These are phyloP conservation scores for Mucor racemosus DNA, from an alignment of 371 early-diverging fungal species.

Conservation along the genomic window DNA sequence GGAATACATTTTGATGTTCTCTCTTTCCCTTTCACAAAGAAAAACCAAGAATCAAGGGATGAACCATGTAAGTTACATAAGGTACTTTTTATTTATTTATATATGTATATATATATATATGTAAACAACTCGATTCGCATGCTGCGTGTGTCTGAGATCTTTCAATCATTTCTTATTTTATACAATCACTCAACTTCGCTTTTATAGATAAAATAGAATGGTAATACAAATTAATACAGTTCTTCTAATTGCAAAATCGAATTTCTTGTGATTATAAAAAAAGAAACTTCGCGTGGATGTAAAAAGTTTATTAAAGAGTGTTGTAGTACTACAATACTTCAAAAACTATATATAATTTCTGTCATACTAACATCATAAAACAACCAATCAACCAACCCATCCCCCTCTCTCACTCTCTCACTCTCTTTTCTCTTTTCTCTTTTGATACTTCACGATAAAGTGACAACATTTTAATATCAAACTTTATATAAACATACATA, in stretches of 20 bases:
- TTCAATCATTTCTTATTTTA: not conserved
- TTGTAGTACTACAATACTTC: not conserved
- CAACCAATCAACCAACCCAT: not conserved
- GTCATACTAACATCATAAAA: not conserved
- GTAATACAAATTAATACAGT: not conserved
- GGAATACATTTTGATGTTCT: not conserved
- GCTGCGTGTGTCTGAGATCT: not conserved
- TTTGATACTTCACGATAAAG: not conserved
- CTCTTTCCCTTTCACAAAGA: not conserved
- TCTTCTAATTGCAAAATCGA: conserved; percentile 5
- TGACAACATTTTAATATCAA: conserved; percentile 10
- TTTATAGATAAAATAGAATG: not conserved
- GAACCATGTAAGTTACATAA: not conserved
- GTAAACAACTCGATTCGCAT: conserved; percentile 3
- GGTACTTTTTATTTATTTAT: not conserved
- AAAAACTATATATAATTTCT: not conserved
- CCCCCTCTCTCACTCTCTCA: not conserved
- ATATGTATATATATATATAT: not conserved
- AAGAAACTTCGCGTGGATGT: not conserved
- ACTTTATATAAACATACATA: conserved; percentile 2
- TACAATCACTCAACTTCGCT: not conserved
- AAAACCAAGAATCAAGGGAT: not conserved
- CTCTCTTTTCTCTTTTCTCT: not conserved
- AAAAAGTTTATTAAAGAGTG: not conserved
- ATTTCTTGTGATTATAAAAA: not conserved